Evolutionary conservation across 768 basidiomycete species (phyloP), one percentile per base, ranked within the genome.

Genomic region (Rhodocollybia butyracea): DNA sequence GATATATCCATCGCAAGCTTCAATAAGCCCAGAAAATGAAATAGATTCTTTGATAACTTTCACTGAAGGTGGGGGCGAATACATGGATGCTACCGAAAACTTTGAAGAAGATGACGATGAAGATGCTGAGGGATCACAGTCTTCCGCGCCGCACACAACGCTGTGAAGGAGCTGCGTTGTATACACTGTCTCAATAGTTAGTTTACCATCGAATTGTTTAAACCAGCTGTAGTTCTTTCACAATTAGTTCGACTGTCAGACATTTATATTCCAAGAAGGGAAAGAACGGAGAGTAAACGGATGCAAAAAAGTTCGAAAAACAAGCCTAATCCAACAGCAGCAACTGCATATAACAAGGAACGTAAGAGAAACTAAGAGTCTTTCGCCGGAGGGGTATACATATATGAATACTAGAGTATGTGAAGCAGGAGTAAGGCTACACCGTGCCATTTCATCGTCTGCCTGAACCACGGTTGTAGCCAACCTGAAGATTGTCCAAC

Each of bases 401-500:
- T 38, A 39, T 39, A 40, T 17, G 27, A n/a, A n/a, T 15, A 22
- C 29, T 26, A 34, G 6, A 24, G 1, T 4, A 34, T 5, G 21
- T 8, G 5, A 5, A 40, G 39, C 17, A 40, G 5, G 5, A 17
- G 39, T 13, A 5, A 40, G 5, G 5, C 6, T 17, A 40, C 13
- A 42, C 13, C 26, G 42, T 8, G 24, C 15, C 8, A 10, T 22
- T 56, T 77, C 70, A 88, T 76, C 86, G 77, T 68, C 86, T 81
- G 69, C 73, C 74, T 17, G 85, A 81, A 67, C 88, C 85, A 41
- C 91, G 83, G 53, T 89, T 87, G 61, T 91, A 93, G 36, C 90
- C 91, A 60, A 87, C 85, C 70, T 93, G 90, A 47, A 95, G 82
- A 63, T 85, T 87, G 76, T 95, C 93, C 59, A 97, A 81, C 72